These are phyloP conservation scores for Corinectria fuckeliana DNA, from an alignment of 2,329 filamentous ascomycete genomes.

Conservation along the genomic window DNA sequence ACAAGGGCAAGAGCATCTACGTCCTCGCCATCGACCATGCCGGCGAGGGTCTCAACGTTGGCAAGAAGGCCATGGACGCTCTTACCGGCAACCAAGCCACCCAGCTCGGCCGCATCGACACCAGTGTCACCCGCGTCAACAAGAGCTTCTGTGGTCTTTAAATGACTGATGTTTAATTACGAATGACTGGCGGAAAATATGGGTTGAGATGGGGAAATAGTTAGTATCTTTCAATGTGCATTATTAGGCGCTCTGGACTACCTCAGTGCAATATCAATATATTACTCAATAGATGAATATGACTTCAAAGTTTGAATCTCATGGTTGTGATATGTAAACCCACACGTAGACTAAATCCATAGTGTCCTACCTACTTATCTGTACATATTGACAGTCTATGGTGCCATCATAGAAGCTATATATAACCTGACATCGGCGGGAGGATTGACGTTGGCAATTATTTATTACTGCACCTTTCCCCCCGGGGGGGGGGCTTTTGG, in stretches of 20 bases:
- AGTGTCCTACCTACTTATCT: too few species aligned
- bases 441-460: too few species aligned
- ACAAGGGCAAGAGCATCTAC: slow-evolving; percentile 57
- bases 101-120: slow-evolving; percentile 60
- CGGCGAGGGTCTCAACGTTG: slow-evolving; percentile 61
- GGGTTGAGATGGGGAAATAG: background rate
- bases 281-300: too few species aligned
- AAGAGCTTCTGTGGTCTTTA: slow-evolving; percentile 52
- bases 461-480: too few species aligned
- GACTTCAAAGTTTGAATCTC: too few species aligned
- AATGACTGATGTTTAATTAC: slow-evolving; percentile 20
- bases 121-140: slow-evolving; percentile 52
- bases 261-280: too few species aligned
- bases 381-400: too few species aligned
- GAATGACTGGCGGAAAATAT: slow-evolving; percentile 11
- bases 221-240: background rate
- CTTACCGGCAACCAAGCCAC: slow-evolving; percentile 60
- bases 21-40: slow-evolving; percentile 63
- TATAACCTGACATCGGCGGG: too few species aligned
- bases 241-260: background rate
- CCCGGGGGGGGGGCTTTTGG: too few species aligned
- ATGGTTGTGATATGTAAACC: too few species aligned
- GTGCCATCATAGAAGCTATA: too few species aligned
- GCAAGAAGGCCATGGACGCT: slow-evolving; percentile 60
- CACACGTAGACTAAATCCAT: too few species aligned